These are phyloP conservation scores for Trichocladium uniseriatum DNA, from an alignment of 495 filamentous ascomycete species.

Conservation along the genomic window DNA sequence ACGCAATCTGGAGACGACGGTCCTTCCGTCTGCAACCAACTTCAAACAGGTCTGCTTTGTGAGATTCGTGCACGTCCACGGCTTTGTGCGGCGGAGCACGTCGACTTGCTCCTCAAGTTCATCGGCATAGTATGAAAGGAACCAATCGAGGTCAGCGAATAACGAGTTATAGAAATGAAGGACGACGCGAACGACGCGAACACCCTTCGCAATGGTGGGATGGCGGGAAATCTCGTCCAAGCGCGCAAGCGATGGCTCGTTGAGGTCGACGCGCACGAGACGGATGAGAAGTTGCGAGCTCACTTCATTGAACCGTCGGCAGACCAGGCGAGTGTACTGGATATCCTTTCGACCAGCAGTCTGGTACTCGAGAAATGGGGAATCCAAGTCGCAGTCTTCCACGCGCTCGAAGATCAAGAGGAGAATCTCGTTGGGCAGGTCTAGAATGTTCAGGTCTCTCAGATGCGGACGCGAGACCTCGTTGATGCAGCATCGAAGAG, in stretches of 20 bases:
- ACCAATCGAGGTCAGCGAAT: background rate
- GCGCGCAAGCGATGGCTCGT: conserved; percentile 5
- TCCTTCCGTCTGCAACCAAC: background rate
- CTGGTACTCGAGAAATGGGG: too few relatives aligned
- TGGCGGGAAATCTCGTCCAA: conserved; percentile 7
- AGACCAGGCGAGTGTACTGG: conserved; percentile 8
- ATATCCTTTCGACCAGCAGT: background rate
- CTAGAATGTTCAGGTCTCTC: background rate
- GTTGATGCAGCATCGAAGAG: too few relatives aligned
- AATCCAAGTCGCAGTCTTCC: background rate
- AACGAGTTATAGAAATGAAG: conserved; percentile 1
- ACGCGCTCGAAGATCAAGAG: background rate
- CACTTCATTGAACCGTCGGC: conserved; percentile 3
- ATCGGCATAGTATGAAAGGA: conserved; percentile 1
- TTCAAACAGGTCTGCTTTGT: background rate
- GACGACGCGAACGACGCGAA: conserved; percentile 1
- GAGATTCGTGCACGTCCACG: background rate
- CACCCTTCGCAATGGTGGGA: conserved; percentile 9
- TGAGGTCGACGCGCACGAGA: background rate
- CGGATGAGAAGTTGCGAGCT: conserved; percentile 7
- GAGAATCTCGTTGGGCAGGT: background rate
- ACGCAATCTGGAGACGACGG: background rate
- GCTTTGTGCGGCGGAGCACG: background rate
- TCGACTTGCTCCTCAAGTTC: background rate
- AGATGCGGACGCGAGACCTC: too few relatives aligned